Percentiles rank a stretch among this genome's conserved stretches.
phyloP scores from a whole-genome alignment of 1,139 yeast species.

The Sugiyamaella xylanicola region DNA sequence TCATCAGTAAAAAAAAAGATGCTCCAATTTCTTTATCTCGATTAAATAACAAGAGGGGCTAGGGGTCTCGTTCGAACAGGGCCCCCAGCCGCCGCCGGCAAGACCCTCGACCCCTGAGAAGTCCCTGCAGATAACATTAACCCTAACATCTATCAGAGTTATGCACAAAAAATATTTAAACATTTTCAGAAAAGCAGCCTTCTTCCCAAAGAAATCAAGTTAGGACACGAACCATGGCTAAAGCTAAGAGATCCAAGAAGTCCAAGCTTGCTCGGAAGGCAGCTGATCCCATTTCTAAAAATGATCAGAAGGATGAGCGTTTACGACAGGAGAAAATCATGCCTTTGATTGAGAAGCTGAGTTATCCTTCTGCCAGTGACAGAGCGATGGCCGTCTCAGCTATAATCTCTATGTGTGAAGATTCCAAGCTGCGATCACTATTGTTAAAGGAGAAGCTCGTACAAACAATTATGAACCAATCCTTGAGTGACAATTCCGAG shows the following conservation, averaged over 20 bases:
- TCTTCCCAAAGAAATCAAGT: too few relatives aligned
- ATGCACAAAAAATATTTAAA: slow-evolving; percentile 6
- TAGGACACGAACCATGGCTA: slow-evolving; percentile 6
- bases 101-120: not conserved
- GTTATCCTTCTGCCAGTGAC: slow-evolving; percentile 67
- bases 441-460: slow-evolving; percentile 72
- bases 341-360: slow-evolving; percentile 68
- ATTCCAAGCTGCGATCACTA: slow-evolving; percentile 59
- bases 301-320: slow-evolving; percentile 48
- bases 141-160: slow-evolving; percentile 10
- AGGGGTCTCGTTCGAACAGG: too few relatives aligned
- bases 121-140: not conserved
- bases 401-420: slow-evolving; percentile 71
- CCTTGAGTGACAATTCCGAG: slow-evolving; percentile 65
- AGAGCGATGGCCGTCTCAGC: slow-evolving; percentile 77
- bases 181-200: not conserved
- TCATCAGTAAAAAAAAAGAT: too few relatives aligned
- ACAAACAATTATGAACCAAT: slow-evolving; percentile 61
- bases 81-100: too few relatives aligned
- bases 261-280: slow-evolving; percentile 5
- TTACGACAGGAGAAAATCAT: slow-evolving; percentile 59
- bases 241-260: slow-evolving; percentile 13
- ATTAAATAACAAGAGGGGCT: too few relatives aligned
- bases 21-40: too few relatives aligned
- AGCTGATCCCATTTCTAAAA: slow-evolving; percentile 14